Evolutionary conservation across 441 rosid species (phyloP), one percentile per base, ranked within the genome.

Genomic region (Manihot esculenta): DNA sequence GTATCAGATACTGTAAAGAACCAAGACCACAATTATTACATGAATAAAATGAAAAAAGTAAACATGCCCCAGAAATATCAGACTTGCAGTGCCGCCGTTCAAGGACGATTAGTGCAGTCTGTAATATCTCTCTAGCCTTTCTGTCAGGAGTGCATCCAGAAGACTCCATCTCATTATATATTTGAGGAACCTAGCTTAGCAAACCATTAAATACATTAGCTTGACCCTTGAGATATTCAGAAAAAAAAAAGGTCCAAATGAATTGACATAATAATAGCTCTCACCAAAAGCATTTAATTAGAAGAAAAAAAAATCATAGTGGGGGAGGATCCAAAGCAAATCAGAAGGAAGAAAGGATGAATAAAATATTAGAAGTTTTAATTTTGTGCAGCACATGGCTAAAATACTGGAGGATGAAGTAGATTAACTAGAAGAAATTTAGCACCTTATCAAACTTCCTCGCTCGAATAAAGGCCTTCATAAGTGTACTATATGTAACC

Each of bases 391-490:
- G 8, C 38, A 59, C 7, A 18, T 53, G 33, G 13, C 63, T 35
- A 30, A 54, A 21, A 54, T 54, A 3, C 30, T 33, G 21, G 44
- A 18, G 2, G 64, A 5, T 24, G 48, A 68, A 42, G 26, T 15
- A 47, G 20, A 77, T 73, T 62, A 68, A 62, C 24, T 33, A n/a
- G 57, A 56, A 20, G n/a, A 55, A 47, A 51, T 30, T 48, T 33
- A 70, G 61, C 68, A 87, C 91, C 90, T 82, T 82, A 59, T 83
- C 82, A 76, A 77, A 85, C 74, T 84, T 87, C 80, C 71, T 82
- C 65, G 89, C 90, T 77, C 91, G 80, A 68, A 84, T 81, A 72
- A 72, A 82, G 62, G 91, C 94, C 78, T 89, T 87, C 94, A 89
- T 89, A 30, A 85, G 91, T 0, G 90, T 84, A 73, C 81, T 84